phyloP scores from a whole-genome alignment of 1,284 basidiomycete genomes.

The Malassezia sympodialis region DNA sequence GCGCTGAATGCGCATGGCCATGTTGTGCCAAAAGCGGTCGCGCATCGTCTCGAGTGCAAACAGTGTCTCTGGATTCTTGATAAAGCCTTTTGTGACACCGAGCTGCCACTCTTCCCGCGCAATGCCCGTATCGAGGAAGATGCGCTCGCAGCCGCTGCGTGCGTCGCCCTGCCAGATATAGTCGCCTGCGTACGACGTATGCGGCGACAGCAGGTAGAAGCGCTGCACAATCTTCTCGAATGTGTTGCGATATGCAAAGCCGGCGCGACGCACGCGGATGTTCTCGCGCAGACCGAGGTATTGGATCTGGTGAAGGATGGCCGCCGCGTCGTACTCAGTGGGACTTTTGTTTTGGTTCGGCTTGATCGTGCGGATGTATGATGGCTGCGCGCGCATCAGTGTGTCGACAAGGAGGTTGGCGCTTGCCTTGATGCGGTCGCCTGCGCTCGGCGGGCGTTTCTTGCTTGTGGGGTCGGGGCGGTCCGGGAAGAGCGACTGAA shows the following conservation, averaged over 20 bases:
- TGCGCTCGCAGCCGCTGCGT: slow-evolving; percentile 81
- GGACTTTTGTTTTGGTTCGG: slow-evolving; percentile 92
- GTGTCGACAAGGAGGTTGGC: slow-evolving; percentile 92
- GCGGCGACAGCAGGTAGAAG: slow-evolving; percentile 88
- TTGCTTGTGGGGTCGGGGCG: slow-evolving; percentile 91
- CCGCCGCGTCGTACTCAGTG: slow-evolving; percentile 84
- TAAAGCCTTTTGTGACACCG: slow-evolving; percentile 97
- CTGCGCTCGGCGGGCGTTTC: slow-evolving; percentile 93
- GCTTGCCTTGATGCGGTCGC: slow-evolving; percentile 86
- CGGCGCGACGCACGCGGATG: slow-evolving; percentile 88
- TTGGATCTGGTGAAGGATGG: slow-evolving; percentile 95
- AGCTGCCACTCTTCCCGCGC: slow-evolving; percentile 97
- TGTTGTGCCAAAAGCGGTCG: slow-evolving; percentile 99
- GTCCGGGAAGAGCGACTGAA: slow-evolving; percentile 84
- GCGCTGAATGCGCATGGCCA: slow-evolving; percentile 91
- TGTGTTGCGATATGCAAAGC: slow-evolving; percentile 92
- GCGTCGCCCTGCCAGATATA: slow-evolving; percentile 92
- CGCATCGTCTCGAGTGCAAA: slow-evolving; percentile 98
- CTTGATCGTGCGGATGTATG: slow-evolving; percentile 99
- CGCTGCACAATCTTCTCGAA: slow-evolving; percentile 90
- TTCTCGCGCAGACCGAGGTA: slow-evolving; percentile 98
- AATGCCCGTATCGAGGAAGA: slow-evolving; percentile 88
- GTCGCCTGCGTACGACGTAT: slow-evolving; percentile 94
- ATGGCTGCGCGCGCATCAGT: slow-evolving; percentile 87
- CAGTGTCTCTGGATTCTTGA: slow-evolving; percentile 97